Percentiles rank a stretch among this genome's conserved stretches.
These are phyloP conservation scores for Macrotyloma uniflorum DNA, from an alignment of 306 rosid genomes.

Conservation along the genomic window DNA sequence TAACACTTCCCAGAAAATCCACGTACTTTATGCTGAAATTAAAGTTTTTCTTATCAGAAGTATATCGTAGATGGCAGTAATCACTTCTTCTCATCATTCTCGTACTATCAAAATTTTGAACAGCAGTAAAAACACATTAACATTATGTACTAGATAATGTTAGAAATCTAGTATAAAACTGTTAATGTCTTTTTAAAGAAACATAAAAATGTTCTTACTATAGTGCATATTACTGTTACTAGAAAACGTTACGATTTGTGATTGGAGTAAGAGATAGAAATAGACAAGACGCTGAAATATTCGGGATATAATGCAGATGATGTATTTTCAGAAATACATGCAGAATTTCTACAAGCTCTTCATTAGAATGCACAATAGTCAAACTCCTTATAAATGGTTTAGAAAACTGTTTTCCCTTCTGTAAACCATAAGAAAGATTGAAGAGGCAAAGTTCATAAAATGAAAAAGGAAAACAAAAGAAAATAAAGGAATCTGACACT, in stretches of 20 bases:
- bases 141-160: not conserved
- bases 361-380: constrained; percentile 35
- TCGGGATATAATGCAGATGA: not conserved
- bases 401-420: not conserved
- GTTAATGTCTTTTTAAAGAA: no score
- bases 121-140: not conserved
- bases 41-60: not conserved
- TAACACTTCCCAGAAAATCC: no score
- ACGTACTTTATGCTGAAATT: not conserved
- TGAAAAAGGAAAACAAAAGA: not conserved
- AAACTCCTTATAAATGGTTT: not conserved
- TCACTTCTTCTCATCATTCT: not conserved
- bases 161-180: no score
- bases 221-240: no score
- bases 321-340: constrained; percentile 16
- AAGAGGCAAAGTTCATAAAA: not conserved
- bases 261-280: constrained; percentile 25
- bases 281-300: constrained; percentile 26
- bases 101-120: not conserved
- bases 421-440: not conserved
- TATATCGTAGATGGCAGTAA: not conserved
- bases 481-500: constrained; percentile 30
- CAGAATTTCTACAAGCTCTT: constrained; percentile 27
- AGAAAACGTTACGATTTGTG: not conserved
- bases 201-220: no score